These are phyloP conservation scores for Podospora pseudocomata DNA, from an alignment of 495 filamentous ascomycete genomes.

Conservation along the genomic window DNA sequence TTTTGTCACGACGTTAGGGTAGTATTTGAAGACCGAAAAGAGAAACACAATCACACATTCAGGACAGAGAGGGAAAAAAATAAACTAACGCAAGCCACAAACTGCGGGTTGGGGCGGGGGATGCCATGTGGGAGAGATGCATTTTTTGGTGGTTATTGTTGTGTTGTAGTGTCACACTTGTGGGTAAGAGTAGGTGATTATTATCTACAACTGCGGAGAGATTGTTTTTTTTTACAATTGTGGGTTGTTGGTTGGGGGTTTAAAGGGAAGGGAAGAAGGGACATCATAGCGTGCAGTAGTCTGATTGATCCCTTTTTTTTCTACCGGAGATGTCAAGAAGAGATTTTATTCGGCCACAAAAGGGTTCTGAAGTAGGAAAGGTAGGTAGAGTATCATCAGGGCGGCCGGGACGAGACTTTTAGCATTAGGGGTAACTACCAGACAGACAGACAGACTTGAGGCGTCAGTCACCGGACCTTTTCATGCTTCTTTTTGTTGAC, in stretches of 20 bases:
- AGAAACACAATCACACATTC: not conserved
- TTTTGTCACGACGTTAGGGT: not conserved
- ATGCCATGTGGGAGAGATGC: not conserved
- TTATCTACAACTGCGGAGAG: not conserved
- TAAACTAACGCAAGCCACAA: not conserved
- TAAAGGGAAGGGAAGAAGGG: not conserved
- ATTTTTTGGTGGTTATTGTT: not conserved
- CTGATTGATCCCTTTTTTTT: not conserved
- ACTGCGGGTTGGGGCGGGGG: not conserved
- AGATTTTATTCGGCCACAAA: not conserved
- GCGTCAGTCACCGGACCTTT: not conserved
- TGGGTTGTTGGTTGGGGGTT: not conserved
- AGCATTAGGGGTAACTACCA: not conserved
- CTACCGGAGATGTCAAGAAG: not conserved
- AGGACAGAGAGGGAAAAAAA: too few species aligned
- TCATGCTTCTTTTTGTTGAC: not conserved
- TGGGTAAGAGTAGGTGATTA: not conserved
- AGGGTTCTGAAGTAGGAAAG: not conserved
- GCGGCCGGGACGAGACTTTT: not conserved
- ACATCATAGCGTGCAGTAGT: not conserved
- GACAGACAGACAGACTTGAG: not conserved
- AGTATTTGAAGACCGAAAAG: not conserved
- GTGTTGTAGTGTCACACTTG: not conserved
- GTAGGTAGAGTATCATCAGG: not conserved
- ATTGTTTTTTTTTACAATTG: not conserved